Evolutionary conservation across 2,329 filamentous ascomycete species (phyloP).

Genomic region (Aplosporella prunicola): DNA sequence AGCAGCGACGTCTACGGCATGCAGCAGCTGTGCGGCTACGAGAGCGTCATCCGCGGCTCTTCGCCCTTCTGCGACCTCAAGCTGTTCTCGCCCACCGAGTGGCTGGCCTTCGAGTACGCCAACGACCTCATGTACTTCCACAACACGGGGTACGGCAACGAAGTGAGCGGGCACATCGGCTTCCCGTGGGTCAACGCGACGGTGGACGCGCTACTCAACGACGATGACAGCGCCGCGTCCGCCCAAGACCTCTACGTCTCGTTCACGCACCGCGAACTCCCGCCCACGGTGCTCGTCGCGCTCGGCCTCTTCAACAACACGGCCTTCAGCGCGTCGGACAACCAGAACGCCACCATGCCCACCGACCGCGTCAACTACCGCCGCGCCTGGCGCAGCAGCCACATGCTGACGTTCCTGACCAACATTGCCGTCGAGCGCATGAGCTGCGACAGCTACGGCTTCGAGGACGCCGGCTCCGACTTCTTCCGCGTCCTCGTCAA

Average conservation of each 20-base stretch:
- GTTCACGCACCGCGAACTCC: conserved; percentile 61
- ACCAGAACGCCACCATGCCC: conserved; percentile 57
- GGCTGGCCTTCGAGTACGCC: conserved; percentile 58
- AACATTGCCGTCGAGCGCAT: conserved; percentile 59
- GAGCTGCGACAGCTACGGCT: conserved; percentile 52
- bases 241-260: conserved; percentile 55
- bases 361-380: conserved; percentile 52
- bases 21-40: conserved; percentile 58
- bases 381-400: conserved; percentile 54
- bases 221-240: conserved; percentile 25
- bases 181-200: conserved; percentile 60
- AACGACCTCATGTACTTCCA: conserved; percentile 56
- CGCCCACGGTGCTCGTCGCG: conserved; percentile 56
- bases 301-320: conserved; percentile 64
- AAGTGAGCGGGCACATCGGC: conserved; percentile 48
- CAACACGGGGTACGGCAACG: conserved; percentile 56
- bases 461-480: conserved; percentile 31
- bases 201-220: conserved; percentile 40
- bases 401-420: conserved; percentile 54
- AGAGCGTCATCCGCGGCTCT: conserved; percentile 52
- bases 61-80: conserved; percentile 53
- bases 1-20: conserved; percentile 53
- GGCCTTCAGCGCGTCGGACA: conserved; percentile 41
- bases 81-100: conserved; percentile 52
- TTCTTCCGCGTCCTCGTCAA: conserved; percentile 46